Conservation (phyloP, 2,329 filamentous ascomycete species). For the Fusarium agapanthi region DNA sequence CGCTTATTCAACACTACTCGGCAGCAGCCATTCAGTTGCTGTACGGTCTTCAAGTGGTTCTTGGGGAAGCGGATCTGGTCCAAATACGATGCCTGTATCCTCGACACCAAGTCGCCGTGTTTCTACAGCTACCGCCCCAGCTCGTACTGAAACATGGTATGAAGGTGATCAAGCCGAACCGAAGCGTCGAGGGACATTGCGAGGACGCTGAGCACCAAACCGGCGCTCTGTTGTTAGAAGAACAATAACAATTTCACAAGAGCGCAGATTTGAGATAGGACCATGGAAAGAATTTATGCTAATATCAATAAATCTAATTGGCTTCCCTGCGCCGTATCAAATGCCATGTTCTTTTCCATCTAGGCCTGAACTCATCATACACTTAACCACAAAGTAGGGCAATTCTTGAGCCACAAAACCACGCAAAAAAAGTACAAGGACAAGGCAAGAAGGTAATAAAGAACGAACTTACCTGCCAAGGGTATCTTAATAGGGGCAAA, state of each 20-base stretch:
- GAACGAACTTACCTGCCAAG: fast-evolving
- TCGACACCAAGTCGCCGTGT: fast-evolving
- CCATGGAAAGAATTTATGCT: fast-evolving
- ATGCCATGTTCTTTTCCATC: fast-evolving
- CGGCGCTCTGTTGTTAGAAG: fast-evolving
- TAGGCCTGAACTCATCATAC: background rate
- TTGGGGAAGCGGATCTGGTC: fast-evolving
- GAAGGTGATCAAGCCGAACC: background rate
- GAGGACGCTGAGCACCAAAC: background rate
- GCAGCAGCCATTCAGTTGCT: background rate
- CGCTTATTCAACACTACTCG: fast-evolving
- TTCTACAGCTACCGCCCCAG: background rate
- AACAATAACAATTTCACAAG: fast-evolving
- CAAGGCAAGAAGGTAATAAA: too few species aligned
- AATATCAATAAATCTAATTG: fast-evolving
- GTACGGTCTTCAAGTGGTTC: background rate
- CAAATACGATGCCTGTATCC: too few species aligned
- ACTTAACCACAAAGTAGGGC: fast-evolving
- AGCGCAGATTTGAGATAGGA: too few species aligned
- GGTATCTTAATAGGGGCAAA: fast-evolving
- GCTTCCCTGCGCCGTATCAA: fast-evolving
- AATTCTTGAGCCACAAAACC: background rate
- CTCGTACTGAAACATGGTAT: background rate
- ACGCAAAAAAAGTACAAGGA: fast-evolving
- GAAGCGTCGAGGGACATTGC: background rate